Percentiles rank a stretch among this genome's conserved stretches.
Conservation (phyloP, 345 rosid genomes). For the Eucalyptus tenuipes region DNA sequence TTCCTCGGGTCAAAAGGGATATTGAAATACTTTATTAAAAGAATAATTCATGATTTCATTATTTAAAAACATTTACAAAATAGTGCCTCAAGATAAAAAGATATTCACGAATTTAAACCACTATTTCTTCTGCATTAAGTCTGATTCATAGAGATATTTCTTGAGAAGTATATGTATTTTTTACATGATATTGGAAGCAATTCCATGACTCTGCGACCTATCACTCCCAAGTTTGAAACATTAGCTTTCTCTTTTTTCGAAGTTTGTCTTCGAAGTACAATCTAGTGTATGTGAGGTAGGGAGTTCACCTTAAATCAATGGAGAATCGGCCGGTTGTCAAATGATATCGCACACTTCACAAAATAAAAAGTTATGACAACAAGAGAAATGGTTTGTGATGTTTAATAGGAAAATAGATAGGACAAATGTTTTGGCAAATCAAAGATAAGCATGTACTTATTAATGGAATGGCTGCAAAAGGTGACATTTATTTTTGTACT, state of each 20-base stretch:
- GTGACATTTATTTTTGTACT: neutral
- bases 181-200: neutral
- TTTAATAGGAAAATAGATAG: neutral
- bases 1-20: neutral
- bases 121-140: neutral
- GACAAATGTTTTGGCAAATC: neutral
- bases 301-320: neutral
- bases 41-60: neutral
- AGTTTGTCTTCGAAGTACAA: rapidly evolving
- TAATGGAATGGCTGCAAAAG: neutral
- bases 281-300: neutral
- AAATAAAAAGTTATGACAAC: neutral
- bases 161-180: neutral
- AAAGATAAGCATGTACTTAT: neutral
- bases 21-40: neutral
- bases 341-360: neutral
- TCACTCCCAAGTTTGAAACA: too few relatives aligned
- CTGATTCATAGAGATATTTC: neutral
- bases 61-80: neutral
- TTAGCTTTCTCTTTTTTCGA: too few relatives aligned
- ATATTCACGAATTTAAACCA: neutral
- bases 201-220: too few relatives aligned
- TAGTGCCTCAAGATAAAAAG: neutral
- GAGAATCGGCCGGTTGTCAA: rapidly evolving
- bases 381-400: neutral